Evolutionary conservation across 257 asterid species (phyloP), one percentile per base, ranked within the genome.

Genomic region (Ajuga chamaepitys): DNA sequence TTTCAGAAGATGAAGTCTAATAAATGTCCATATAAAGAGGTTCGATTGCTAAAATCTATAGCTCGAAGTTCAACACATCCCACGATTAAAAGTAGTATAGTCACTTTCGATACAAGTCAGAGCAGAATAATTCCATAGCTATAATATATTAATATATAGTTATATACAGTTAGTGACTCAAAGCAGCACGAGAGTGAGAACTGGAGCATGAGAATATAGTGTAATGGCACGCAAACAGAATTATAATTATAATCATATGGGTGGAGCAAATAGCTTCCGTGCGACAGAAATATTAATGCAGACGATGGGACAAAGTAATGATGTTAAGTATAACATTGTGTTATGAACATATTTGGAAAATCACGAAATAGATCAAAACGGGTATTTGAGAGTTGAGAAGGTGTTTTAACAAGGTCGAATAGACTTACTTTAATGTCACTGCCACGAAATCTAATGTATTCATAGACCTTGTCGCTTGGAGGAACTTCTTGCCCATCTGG

Each of bases 371-470:
- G 34, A 28, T 28, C n/a, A 50, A 58, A 57, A 2, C 22, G 30
- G 44, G n/a, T 13, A 13, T 22, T 28, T 28, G 34, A 2, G 34
- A 26, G 50, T 44, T 22, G 22, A 13, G 37, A 1, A 47, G 32
- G 67, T 13, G 18, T 60, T 60, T 37, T 12, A 37, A 47, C 50
- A 62, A 6, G 2, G 40, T n/a, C 47, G 24, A 37, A 0, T 41
- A 37, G 18, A 52, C 74, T 70, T 77, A 89, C 97, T 82, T 85
- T 89, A 34, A 89, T 87, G 78, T 89, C 95, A 68, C 81, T 78
- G 50, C 91, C 97, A 60, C 95, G 88, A 73, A 89, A 89, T 79
- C 85, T 76, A 66, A 89, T 87, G 77, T 74, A 89, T 57, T 85
- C 89, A 67, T 80, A 89, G 60, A 89, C 78, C 72, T 71, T 83